Conservation (phyloP, 2,329 filamentous ascomycete genomes). For the Colletotrichum liaoningense region DNA sequence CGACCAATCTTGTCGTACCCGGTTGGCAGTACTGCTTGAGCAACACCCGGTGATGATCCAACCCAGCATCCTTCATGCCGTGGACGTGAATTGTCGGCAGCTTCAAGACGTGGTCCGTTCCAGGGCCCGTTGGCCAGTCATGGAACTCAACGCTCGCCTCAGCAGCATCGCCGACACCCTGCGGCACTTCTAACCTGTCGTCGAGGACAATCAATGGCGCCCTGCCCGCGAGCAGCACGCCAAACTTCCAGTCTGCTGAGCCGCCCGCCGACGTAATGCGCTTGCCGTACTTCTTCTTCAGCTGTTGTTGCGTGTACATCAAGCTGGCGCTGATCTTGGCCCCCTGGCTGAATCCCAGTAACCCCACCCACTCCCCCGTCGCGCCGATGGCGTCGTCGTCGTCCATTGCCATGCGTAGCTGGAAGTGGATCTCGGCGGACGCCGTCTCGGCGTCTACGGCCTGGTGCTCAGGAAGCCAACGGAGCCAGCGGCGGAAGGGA, state of each 20-base stretch:
- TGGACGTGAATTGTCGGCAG: conserved; percentile 77
- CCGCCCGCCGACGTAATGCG: conserved; percentile 41
- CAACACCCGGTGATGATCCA: conserved; percentile 68
- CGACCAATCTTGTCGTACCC: conserved; percentile 66
- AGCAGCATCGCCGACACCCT: conserved; percentile 40
- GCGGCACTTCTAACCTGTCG: conserved; percentile 41
- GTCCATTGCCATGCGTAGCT: conserved; percentile 60
- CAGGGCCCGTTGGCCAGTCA: conserved; percentile 54
- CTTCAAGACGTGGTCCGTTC: conserved; percentile 58
- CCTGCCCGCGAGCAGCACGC: conserved; percentile 70
- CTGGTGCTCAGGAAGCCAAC: conserved; percentile 70
- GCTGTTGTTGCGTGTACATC: conserved; percentile 71
- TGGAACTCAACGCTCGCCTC: conserved; percentile 50
- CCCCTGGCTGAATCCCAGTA: conserved; percentile 76
- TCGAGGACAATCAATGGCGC: conserved; percentile 68
- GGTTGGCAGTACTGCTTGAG: conserved; percentile 69
- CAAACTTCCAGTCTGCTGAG: conserved; percentile 65
- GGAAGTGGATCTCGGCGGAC: conserved; percentile 51
- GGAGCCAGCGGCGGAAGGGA: conserved; percentile 73
- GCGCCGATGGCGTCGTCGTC: conserved; percentile 61
- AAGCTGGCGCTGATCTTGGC: conserved; percentile 71
- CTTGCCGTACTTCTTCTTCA: conserved; percentile 49
- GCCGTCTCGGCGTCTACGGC: conserved; percentile 59
- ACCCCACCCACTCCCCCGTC: conserved; percentile 67
- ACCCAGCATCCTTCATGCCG: conserved; percentile 68